Conservation (phyloP, 495 filamentous ascomycete genomes). For the Daldinia bambusicola region DNA sequence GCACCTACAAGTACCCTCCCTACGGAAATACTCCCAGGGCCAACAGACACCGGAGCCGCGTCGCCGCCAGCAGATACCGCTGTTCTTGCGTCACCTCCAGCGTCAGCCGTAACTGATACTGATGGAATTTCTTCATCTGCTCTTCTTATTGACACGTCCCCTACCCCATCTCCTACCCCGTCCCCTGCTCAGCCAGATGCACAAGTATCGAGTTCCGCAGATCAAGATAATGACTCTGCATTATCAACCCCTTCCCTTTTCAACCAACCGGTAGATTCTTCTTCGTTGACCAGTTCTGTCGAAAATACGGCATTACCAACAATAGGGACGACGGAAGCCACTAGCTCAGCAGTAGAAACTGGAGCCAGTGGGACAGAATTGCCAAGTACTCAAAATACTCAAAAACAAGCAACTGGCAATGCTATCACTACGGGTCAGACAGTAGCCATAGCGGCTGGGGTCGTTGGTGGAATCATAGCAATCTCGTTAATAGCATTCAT, state of each 20-base stretch:
- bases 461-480: conserved; percentile 59
- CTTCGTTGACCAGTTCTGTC: conserved; percentile 5
- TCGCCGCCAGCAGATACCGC: background rate
- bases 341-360: conserved; percentile 29
- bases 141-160: background rate
- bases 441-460: conserved; percentile 59
- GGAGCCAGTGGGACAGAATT: conserved; percentile 21
- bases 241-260: background rate
- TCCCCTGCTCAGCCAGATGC: conserved; percentile 7
- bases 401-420: conserved; percentile 24
- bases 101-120: background rate
- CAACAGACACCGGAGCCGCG: conserved; percentile 17
- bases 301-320: conserved; percentile 7
- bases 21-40: conserved; percentile 27
- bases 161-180: conserved; percentile 5
- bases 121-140: conserved; percentile 1
- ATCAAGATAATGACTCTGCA: background rate
- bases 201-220: background rate
- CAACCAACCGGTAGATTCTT: conserved; percentile 5
- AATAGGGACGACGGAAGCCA: conserved; percentile 19
- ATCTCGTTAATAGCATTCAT: conserved; percentile 58
- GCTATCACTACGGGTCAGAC: conserved; percentile 50
- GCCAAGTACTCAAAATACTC: conserved; percentile 21
- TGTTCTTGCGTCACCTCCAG: background rate
- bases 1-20: background rate